Conservation (phyloP, 164 flowering plant genomes). For the Euptelea pleiosperma region DNA sequence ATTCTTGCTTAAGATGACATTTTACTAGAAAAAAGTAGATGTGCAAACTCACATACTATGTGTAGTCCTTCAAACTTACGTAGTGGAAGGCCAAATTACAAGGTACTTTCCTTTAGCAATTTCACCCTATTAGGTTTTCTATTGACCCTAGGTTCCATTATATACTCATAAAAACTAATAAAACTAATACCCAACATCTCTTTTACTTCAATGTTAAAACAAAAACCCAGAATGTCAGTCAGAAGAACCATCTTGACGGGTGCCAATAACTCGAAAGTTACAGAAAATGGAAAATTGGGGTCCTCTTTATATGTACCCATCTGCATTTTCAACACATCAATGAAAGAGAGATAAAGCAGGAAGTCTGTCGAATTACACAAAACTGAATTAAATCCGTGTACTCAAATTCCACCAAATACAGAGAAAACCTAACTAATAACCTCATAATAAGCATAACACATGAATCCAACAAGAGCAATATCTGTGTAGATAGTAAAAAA, state of each 20-base stretch:
- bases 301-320: slow-evolving; percentile 12
- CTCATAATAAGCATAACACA: slow-evolving; percentile 10
- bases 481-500: slow-evolving; percentile 6
- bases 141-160: too few relatives aligned
- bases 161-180: background rate
- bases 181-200: background rate
- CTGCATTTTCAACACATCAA: slow-evolving; percentile 22
- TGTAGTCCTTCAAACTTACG: too few relatives aligned
- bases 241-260: background rate
- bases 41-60: too few relatives aligned
- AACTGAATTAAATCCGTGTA: slow-evolving; percentile 13
- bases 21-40: too few relatives aligned
- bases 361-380: slow-evolving; percentile 9
- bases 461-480: slow-evolving; percentile 15
- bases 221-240: too few relatives aligned
- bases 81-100: too few relatives aligned
- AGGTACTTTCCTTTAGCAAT: too few relatives aligned
- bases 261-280: background rate
- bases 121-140: too few relatives aligned
- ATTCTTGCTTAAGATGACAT: too few relatives aligned
- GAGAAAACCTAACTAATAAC: slow-evolving; percentile 16
- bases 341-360: slow-evolving; percentile 11
- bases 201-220: background rate
- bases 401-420: slow-evolving; percentile 5
- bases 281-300: slow-evolving; percentile 22